phyloP scores from a whole-genome alignment of 2,329 filamentous ascomycete genomes.

The Cordyceps tenuipes region DNA sequence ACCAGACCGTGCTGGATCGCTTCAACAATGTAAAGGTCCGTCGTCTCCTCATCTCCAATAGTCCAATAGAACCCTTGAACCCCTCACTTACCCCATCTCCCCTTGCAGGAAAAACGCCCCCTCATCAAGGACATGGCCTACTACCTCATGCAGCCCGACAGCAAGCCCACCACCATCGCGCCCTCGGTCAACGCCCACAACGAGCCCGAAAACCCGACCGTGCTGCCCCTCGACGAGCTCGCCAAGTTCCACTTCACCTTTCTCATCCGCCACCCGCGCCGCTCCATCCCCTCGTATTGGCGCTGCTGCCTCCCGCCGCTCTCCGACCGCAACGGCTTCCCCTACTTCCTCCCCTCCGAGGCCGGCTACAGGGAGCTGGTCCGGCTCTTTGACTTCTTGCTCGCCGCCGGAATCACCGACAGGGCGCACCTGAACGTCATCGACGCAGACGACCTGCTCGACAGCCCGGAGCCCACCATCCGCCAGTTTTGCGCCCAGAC shows the following conservation, averaged over 20 bases:
- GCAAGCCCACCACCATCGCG: conserved; percentile 60
- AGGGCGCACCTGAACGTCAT: conserved; percentile 72
- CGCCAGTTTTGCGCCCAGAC: conserved; percentile 74
- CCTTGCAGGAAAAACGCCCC: conserved; percentile 67
- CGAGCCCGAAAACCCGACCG: conserved; percentile 73
- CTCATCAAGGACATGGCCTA: conserved; percentile 99
- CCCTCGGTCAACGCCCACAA: conserved; percentile 61
- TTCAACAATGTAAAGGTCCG: conserved; percentile 68
- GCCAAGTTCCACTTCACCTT: conserved; percentile 89
- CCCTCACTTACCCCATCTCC: conserved; percentile 18
- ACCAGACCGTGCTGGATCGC: conserved; percentile 66
- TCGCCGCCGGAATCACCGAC: conserved; percentile 60
- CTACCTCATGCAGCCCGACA: conserved; percentile 74
- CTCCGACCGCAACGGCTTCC: conserved; percentile 72
- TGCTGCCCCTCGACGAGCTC: conserved; percentile 66
- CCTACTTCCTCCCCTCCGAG: conserved; percentile 78
- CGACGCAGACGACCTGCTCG: conserved; percentile 89
- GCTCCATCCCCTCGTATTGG: conserved; percentile 87
- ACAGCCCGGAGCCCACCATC: conserved; percentile 70
- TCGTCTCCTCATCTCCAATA: conserved; percentile 13
- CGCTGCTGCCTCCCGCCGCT: conserved; percentile 88
- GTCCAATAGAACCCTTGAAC: not conserved
- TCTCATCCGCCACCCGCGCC: conserved; percentile 90
- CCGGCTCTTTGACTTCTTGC: conserved; percentile 77
- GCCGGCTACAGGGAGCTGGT: conserved; percentile 87